Evolutionary conservation across 768 basidiomycete species (phyloP), one percentile per base, ranked within the genome.

Genomic region (Megacollybia marginata): DNA sequence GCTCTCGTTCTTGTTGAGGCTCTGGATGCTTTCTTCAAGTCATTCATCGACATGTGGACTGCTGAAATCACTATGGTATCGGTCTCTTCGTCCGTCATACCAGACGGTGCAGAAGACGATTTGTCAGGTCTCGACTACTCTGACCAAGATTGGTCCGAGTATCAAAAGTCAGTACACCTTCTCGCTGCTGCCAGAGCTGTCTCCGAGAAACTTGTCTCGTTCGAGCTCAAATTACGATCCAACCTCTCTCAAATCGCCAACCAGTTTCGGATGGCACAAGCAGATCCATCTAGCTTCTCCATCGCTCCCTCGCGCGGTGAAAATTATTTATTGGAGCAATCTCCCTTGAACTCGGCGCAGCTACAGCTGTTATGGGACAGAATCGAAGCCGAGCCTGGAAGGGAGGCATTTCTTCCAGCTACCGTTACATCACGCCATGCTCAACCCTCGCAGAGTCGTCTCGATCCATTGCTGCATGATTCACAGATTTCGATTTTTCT

Each of bases 121-220:
- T 70, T 93, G 33, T 79, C 81, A 0, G 86, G 86, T 59, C 66
- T 90, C 52, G 90, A 98, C 66, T 97, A 96, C 59, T 84, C 88
- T 2, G 69, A 83, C 4, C 82, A 91, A 50, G 94, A 98, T 64
- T 96, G 92, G 91, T 76, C 81, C 2, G 74, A 81, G 28, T 92
- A 97, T 50, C 94, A 96, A 64, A 66, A 80, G 10, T 82, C 82
- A 2, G 66, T 97, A 12, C 90, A 92, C 60, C 74, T 94, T 35
- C 77, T 97, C 36, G 82, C 88, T n/a, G 81, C 88, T 33, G 86
- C 85, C 23, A 80, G 85, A 5, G 75, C 78, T 1, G 75, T 94
- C 15, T 76, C 74, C 34, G 88, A 90, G 36, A 82, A 85, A 19
- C 66, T 93, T 23, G 56, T 61, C 4, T 59, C 64, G 33, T 92